Percentiles rank a stretch among this genome's conserved stretches.
Evolutionary conservation across 352 stramenopile species (phyloP).

Genomic region (Pythium apleroticum): DNA sequence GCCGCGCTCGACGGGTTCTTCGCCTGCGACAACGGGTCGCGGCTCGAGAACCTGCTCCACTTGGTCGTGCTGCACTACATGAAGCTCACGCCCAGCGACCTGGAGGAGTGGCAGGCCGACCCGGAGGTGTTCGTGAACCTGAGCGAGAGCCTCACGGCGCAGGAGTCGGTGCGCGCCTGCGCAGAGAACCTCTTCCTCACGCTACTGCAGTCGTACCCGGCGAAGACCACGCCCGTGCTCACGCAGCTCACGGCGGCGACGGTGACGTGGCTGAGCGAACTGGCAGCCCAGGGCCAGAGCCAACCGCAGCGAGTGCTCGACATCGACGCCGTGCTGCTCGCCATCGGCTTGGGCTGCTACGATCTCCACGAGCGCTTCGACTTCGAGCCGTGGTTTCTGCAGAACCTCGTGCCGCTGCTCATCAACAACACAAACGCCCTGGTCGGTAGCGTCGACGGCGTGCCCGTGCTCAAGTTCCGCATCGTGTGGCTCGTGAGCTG

Average conservation of each 20-base stretch:
- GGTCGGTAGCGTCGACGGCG: constrained; percentile 40
- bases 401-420: constrained; percentile 72
- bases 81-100: constrained; percentile 48
- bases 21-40: constrained; percentile 17
- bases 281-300: constrained; percentile 2
- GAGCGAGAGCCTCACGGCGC: constrained; percentile 72
- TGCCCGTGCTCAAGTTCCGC: constrained; percentile 70
- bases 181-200: constrained; percentile 86
- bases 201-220: constrained; percentile 69
- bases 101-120: constrained; percentile 71
- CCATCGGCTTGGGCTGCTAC: constrained; percentile 80
- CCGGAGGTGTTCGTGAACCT: constrained; percentile 66
- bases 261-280: constrained; percentile 49
- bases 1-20: constrained; percentile 61
- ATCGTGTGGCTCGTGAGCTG: constrained; percentile 88
- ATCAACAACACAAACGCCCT: constrained; percentile 24
- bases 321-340: constrained; percentile 77
- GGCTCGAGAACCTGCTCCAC: constrained; percentile 60
- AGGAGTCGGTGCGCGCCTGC: constrained; percentile 76
- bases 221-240: constrained; percentile 66
- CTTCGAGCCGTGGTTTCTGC: constrained; percentile 85
- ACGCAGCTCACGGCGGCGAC: constrained; percentile 63
- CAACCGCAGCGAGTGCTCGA: constrained; percentile 31
- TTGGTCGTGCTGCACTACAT: constrained; percentile 80
- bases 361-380: constrained; percentile 87